These are phyloP conservation scores for Podaxis pistillaris DNA, from an alignment of 768 basidiomycete genomes.

Conservation along the genomic window DNA sequence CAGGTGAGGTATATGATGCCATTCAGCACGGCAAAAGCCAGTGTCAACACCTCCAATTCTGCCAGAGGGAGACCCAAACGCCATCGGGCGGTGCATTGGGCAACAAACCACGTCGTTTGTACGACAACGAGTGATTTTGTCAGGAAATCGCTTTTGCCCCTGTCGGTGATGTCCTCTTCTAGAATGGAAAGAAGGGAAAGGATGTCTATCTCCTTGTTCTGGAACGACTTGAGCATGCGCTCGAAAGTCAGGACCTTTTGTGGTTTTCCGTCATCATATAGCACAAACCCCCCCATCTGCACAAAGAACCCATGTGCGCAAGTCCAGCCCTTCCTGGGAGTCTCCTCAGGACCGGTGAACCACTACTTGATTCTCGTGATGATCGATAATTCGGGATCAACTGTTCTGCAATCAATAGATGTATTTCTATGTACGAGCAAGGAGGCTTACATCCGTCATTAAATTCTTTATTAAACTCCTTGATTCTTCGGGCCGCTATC, in stretches of 20 bases:
- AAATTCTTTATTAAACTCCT: too few relatives aligned
- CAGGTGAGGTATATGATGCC: not conserved
- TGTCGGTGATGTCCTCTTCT: not conserved
- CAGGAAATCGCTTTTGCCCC: conserved; percentile 1
- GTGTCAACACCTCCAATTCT: not conserved
- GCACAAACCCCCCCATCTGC: conserved; percentile 16
- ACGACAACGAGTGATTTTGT: not conserved
- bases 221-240: not conserved
- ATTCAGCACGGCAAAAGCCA: conserved; percentile 8
- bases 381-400: not conserved
- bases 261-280: not conserved
- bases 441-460: too few relatives aligned
- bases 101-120: not conserved
- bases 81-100: not conserved
- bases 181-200: not conserved
- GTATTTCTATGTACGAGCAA: rapidly evolving
- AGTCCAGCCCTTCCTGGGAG: conserved; percentile 18
- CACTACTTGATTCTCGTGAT: not conserved
- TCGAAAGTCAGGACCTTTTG: conserved; percentile 3
- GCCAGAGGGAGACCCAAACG: not conserved
- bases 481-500: not conserved
- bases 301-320: conserved; percentile 15
- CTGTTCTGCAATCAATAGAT: not conserved
- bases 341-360: not conserved
- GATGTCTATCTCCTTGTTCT: not conserved